A percentile compares a stretch with the other conserved stretches of the same genome.
Evolutionary conservation across 768 basidiomycete species (phyloP).

Genomic region (Trametes meyenii): DNA sequence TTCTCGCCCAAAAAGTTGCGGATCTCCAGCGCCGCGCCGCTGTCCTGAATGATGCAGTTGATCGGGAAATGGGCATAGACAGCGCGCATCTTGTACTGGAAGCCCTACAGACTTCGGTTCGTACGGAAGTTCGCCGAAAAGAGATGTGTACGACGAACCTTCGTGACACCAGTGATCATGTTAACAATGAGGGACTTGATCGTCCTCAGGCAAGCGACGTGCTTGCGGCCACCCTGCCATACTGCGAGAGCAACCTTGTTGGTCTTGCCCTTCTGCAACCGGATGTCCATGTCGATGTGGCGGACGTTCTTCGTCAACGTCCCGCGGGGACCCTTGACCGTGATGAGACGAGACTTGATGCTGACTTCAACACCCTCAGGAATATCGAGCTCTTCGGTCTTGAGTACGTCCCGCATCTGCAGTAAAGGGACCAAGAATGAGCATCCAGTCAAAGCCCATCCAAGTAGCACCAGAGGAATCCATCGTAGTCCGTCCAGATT

Average conservation of each 20-base stretch:
- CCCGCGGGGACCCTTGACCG: conserved; percentile 91
- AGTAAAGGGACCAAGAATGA: conserved; percentile 29
- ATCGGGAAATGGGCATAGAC: conserved; percentile 99
- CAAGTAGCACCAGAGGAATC: conserved; percentile 41
- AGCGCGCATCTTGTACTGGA: conserved; percentile 99
- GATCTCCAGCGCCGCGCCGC: conserved; percentile 77
- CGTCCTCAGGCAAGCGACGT: conserved; percentile 96
- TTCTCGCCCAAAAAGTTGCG: conserved; percentile 96
- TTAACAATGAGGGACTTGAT: conserved; percentile 95
- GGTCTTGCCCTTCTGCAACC: conserved; percentile 76
- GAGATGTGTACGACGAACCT: conserved; percentile 48
- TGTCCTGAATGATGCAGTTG: conserved; percentile 92
- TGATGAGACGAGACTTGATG: conserved; percentile 91
- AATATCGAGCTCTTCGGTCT: conserved; percentile 90
- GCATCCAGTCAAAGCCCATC: conserved; percentile 35
- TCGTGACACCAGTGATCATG: conserved; percentile 97
- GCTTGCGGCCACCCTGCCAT: conserved; percentile 98
- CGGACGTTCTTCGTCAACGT: conserved; percentile 90
- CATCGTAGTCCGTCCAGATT: conserved; percentile 29
- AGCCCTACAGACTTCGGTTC: conserved; percentile 62
- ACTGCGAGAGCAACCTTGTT: conserved; percentile 88
- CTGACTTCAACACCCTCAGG: conserved; percentile 83
- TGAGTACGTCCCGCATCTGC: conserved; percentile 91
- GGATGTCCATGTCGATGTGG: conserved; percentile 94
- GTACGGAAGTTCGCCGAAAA: neutral